These are phyloP conservation scores for Ceratocystis eucalypticola DNA, from an alignment of 2,329 filamentous ascomycete species.

Conservation along the genomic window DNA sequence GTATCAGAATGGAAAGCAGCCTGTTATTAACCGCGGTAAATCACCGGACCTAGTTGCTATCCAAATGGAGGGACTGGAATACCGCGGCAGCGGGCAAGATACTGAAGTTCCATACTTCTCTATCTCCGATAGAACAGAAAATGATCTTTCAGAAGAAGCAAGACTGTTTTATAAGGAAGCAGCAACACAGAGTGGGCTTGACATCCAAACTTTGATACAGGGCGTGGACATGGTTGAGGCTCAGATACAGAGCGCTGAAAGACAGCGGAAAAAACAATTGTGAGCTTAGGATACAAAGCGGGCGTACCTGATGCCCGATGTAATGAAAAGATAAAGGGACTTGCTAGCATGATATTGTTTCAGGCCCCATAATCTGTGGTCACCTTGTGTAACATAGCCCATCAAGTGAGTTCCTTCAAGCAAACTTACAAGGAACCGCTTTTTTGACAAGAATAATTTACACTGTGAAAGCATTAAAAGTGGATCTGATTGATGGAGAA, in stretches of 20 bases:
- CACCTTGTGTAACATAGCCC: background rate
- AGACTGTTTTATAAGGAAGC: slow-evolving; percentile 18
- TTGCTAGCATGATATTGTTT: background rate
- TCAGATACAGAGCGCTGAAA: slow-evolving; percentile 15
- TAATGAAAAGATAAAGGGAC: background rate
- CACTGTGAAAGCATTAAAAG: slow-evolving; percentile 3
- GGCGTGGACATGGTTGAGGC: slow-evolving; percentile 20
- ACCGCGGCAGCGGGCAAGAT: background rate
- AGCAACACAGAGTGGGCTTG: slow-evolving; percentile 12
- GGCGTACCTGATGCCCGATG: too few relatives aligned
- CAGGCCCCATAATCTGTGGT: background rate
- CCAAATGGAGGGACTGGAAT: background rate
- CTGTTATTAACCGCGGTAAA: background rate
- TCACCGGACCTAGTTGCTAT: background rate
- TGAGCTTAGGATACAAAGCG: too few relatives aligned
- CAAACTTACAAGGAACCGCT: background rate
- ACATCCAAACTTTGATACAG: slow-evolving; percentile 15
- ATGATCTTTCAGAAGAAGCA: slow-evolving; percentile 18
- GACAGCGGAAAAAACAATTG: background rate
- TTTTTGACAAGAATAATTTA: background rate
- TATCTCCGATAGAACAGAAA: slow-evolving; percentile 13
- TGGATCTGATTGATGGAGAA: background rate
- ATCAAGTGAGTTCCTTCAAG: background rate
- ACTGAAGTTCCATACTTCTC: background rate
- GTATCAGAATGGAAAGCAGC: background rate